A percentile compares a stretch with the other conserved stretches of the same genome.
phyloP scores from a whole-genome alignment of 768 basidiomycete genomes.

The Collybiopsis luxurians region DNA sequence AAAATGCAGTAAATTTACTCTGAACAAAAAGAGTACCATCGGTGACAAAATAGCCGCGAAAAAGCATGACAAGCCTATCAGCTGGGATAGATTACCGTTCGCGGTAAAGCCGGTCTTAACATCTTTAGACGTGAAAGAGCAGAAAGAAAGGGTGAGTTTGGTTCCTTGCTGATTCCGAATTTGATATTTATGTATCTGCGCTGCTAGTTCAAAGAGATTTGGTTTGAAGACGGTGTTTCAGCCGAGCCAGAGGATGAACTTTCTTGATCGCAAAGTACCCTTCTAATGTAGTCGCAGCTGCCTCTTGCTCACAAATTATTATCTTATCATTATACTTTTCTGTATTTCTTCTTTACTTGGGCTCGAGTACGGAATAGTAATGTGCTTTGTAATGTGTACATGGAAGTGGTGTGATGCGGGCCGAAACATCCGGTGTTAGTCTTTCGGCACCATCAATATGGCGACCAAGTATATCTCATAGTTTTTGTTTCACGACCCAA shows the following conservation, averaged over 20 bases:
- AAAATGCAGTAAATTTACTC: constrained; percentile 86
- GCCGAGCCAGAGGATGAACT: constrained; percentile 61
- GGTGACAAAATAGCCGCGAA: constrained; percentile 80
- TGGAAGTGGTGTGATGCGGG: too few relatives aligned
- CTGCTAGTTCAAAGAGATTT: constrained; percentile 67
- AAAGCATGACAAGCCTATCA: constrained; percentile 58
- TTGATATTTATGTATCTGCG: not conserved
- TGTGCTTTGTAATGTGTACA: too few relatives aligned
- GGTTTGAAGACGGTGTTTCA: constrained; percentile 77
- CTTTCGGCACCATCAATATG: not conserved
- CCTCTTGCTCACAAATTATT: too few relatives aligned
- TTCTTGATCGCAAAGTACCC: not conserved
- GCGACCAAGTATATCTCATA: constrained; percentile 1
- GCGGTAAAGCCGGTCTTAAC: constrained; percentile 59
- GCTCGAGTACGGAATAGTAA: too few relatives aligned
- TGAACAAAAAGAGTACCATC: constrained; percentile 85
- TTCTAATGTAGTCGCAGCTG: too few relatives aligned
- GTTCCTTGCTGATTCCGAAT: not conserved
- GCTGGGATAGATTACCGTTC: constrained; percentile 74
- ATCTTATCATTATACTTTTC: too few relatives aligned
- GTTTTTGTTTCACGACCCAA: not conserved
- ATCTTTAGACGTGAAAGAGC: constrained; percentile 55
- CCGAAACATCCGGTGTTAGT: too few relatives aligned
- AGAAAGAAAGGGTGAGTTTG: constrained; percentile 62
- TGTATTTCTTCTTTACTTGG: too few relatives aligned